These are phyloP conservation scores for Leishmania gerbilli DNA, from an alignment of 208 protist genomes.

Conservation along the genomic window DNA sequence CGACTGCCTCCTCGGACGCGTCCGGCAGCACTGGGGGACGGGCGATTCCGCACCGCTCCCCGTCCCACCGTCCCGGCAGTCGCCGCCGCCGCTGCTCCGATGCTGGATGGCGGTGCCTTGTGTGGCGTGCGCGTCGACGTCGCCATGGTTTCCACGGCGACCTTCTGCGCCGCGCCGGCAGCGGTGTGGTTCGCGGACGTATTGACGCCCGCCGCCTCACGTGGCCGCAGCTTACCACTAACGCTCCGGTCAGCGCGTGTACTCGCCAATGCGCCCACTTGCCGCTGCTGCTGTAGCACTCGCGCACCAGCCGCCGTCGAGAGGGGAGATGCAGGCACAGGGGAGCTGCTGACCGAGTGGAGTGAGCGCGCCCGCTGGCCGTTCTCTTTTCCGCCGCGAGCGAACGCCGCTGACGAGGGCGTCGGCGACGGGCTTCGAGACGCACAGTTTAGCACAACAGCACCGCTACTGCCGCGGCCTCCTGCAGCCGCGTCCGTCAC, in stretches of 20 bases:
- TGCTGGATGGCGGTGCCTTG: background rate
- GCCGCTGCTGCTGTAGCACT: background rate
- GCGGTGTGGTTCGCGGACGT: background rate
- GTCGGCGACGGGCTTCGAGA: conserved; percentile 9
- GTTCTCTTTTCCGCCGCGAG: background rate
- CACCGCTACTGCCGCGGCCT: background rate
- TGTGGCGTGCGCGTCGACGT: background rate
- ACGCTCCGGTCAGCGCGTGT: background rate
- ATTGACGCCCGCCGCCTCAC: background rate
- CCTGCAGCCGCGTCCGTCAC: background rate
- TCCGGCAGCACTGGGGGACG: background rate
- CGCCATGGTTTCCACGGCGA: background rate
- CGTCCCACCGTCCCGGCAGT: background rate
- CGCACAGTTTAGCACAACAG: background rate
- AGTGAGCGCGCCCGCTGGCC: background rate
- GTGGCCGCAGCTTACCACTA: background rate
- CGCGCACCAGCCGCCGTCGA: background rate
- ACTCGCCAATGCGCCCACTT: background rate
- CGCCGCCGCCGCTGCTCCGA: background rate
- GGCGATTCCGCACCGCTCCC: background rate
- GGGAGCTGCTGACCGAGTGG: background rate
- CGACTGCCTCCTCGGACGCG: background rate
- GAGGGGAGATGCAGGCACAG: background rate
- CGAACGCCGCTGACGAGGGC: background rate
- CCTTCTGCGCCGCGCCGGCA: background rate